Percentiles rank a stretch among this genome's conserved stretches.
Evolutionary conservation across 768 basidiomycete species (phyloP).

Genomic region (Phanerochaete carnosa): DNA sequence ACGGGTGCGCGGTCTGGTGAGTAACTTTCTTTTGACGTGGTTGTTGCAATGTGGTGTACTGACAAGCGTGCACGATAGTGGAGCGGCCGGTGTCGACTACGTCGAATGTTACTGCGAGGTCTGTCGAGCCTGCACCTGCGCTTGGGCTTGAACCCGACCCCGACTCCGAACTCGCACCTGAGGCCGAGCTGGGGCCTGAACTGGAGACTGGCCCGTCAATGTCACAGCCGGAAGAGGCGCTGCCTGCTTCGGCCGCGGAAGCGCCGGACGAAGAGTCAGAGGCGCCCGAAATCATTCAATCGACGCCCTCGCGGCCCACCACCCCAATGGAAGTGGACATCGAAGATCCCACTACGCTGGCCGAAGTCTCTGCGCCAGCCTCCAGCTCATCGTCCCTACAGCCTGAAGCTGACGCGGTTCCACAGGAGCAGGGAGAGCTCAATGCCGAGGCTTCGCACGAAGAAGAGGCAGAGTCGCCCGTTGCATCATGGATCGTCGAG

Average conservation of each 20-base stretch:
- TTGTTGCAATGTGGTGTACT: conserved; percentile 21
- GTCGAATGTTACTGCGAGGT: conserved; percentile 54
- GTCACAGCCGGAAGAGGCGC: too few relatives aligned
- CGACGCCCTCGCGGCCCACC: not conserved
- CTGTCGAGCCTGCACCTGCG: conserved; percentile 41
- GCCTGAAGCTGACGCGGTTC: not conserved
- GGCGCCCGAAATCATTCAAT: not conserved
- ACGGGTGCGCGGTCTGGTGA: conserved; percentile 50
- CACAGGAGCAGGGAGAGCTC: not conserved
- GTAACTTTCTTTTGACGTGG: conserved; percentile 14
- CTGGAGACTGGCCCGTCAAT: not conserved
- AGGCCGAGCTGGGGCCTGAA: not conserved
- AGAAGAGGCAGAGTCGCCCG: not conserved
- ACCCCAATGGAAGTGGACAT: not conserved
- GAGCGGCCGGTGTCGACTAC: conserved; percentile 73
- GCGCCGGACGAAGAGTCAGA: not conserved
- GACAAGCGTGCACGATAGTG: conserved; percentile 56
- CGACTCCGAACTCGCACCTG: too few relatives aligned
- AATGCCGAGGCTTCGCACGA: not conserved
- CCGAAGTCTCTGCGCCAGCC: not conserved
- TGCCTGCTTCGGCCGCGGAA: not conserved
- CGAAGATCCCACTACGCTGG: not conserved
- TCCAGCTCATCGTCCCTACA: too few relatives aligned
- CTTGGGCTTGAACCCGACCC: not conserved
- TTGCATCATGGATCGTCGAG: not conserved